phyloP scores from a whole-genome alignment of 1,284 basidiomycete genomes.

The Cryptococcus deneoformans region DNA sequence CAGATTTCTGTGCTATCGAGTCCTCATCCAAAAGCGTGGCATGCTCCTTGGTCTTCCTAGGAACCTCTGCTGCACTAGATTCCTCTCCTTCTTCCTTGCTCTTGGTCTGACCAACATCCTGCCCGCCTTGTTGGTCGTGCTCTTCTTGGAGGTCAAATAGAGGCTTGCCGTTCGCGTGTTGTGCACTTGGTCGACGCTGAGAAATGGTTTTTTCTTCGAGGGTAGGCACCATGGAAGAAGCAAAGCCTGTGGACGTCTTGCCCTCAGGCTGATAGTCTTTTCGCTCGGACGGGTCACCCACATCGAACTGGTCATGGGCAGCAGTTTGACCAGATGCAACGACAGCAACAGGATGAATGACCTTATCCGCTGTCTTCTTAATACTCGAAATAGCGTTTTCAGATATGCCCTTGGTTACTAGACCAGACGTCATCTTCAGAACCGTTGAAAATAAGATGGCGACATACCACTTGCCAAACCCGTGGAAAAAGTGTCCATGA shows the following conservation, averaged over 20 bases:
- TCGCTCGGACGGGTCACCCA: conserved; percentile 56
- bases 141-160: conserved; percentile 29
- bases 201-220: conserved; percentile 65
- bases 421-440: not conserved
- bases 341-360: conserved; percentile 50
- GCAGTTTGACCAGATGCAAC: conserved; percentile 20
- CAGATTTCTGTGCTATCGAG: conserved; percentile 9
- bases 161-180: conserved; percentile 48
- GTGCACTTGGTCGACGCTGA: conserved; percentile 48
- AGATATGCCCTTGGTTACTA: conserved; percentile 45
- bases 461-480: conserved; percentile 36
- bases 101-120: conserved; percentile 5
- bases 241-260: conserved; percentile 58
- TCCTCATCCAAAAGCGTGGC: conserved; percentile 9
- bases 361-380: conserved; percentile 52
- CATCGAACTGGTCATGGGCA: conserved; percentile 48
- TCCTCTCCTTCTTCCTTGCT: not conserved
- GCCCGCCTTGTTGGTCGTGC: conserved; percentile 23
- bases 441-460: not conserved
- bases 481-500: conserved; percentile 33
- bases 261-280: conserved; percentile 59
- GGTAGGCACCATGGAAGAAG: conserved; percentile 64
- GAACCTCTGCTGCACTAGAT: conserved; percentile 27
- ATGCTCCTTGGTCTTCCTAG: conserved; percentile 23
- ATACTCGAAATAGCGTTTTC: conserved; percentile 49